These are phyloP conservation scores for Lentinula boryana DNA, from an alignment of 768 basidiomycete genomes.

Conservation along the genomic window DNA sequence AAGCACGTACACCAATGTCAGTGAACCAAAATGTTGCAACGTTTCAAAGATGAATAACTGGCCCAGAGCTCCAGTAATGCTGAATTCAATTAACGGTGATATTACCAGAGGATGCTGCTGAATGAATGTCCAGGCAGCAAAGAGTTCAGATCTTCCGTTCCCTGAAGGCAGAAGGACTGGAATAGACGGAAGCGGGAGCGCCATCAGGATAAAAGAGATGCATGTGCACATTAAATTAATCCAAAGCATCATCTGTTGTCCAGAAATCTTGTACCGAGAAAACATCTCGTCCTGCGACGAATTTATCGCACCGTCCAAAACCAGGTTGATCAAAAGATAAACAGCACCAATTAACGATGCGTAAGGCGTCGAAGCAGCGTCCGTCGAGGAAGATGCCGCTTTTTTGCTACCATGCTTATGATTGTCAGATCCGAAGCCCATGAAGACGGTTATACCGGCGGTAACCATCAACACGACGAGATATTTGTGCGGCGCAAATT, in stretches of 20 bases:
- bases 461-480: conserved; percentile 93
- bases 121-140: conserved; percentile 68
- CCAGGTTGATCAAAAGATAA: conserved; percentile 80
- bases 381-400: conserved; percentile 22
- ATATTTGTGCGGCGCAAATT: conserved; percentile 93
- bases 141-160: conserved; percentile 56
- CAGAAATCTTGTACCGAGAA: conserved; percentile 59
- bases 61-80: conserved; percentile 86
- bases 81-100: conserved; percentile 74
- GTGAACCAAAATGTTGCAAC: conserved; percentile 81
- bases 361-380: conserved; percentile 31
- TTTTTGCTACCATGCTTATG: conserved; percentile 33
- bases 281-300: conserved; percentile 98
- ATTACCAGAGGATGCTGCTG: conserved; percentile 69
- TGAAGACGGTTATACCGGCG: conserved; percentile 86
- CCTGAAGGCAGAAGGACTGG: conserved; percentile 73
- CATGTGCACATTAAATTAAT: conserved; percentile 86
- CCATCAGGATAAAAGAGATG: conserved; percentile 59
- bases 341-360: conserved; percentile 64
- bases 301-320: conserved; percentile 90
- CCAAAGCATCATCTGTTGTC: conserved; percentile 99
- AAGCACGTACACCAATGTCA: conserved; percentile 75
- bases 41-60: conserved; percentile 99
- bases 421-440: conserved; percentile 73
- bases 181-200: conserved; percentile 75